phyloP scores from a whole-genome alignment of 2,329 filamentous ascomycete species.

The Scedosporium apiospermum region DNA sequence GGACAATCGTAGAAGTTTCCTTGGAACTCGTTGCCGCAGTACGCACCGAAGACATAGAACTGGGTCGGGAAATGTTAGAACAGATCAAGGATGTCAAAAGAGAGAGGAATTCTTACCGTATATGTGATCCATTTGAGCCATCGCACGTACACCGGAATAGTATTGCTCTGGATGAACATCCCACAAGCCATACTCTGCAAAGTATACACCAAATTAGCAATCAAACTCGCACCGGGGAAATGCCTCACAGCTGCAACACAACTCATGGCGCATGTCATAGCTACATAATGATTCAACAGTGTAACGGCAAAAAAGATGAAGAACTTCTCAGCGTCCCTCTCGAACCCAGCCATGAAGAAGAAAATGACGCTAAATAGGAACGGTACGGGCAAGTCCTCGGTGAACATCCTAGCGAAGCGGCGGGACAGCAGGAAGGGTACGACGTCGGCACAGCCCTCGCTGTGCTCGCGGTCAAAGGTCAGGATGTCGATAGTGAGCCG shows the following conservation, averaged over 20 bases:
- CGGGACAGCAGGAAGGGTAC: conserved; percentile 62
- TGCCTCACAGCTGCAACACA: conserved; percentile 56
- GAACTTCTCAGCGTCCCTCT: conserved; percentile 52
- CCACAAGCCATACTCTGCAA: conserved; percentile 67
- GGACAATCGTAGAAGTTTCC: conserved; percentile 68
- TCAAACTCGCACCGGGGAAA: conserved; percentile 61
- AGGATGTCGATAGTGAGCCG: conserved; percentile 66
- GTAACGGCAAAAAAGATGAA: conserved; percentile 63
- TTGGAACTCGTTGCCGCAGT: conserved; percentile 64
- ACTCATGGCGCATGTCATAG: conserved; percentile 60
- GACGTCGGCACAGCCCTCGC: conserved; percentile 62
- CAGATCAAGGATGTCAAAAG: fast-evolving
- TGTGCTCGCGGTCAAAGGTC: conserved; percentile 65
- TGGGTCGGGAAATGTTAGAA: conserved; percentile 18
- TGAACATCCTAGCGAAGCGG: conserved; percentile 56
- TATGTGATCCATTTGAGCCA: conserved; percentile 66
- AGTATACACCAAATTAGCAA: conserved; percentile 64
- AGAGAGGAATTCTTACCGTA: conserved; percentile 28
- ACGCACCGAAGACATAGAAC: conserved; percentile 64
- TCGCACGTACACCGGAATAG: conserved; percentile 67
- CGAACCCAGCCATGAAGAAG: conserved; percentile 72
- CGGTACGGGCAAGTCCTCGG: conserved; percentile 65
- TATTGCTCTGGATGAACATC: conserved; percentile 65
- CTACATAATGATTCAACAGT: conserved; percentile 62
- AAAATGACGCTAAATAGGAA: conserved; percentile 61